Conservation (phyloP, 1,284 basidiomycete genomes). For the Neonothopanus nambi region DNA sequence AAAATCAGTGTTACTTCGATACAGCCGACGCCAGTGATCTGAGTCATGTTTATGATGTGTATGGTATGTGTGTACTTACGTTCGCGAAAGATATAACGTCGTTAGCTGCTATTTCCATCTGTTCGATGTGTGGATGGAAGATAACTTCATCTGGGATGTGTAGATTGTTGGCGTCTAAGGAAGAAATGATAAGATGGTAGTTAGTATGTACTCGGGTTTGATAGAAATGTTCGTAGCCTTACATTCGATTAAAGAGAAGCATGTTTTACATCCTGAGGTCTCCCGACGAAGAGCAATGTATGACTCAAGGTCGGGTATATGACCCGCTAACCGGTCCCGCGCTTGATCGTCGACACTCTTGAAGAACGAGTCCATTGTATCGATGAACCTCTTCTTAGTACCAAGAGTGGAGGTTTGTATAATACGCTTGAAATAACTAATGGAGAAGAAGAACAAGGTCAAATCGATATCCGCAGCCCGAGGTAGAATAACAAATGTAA, state of each 20-base stretch:
- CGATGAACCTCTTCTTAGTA: conserved; percentile 40
- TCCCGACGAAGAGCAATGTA: conserved; percentile 48
- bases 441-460: conserved; percentile 6
- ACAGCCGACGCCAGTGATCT: too few species aligned
- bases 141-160: conserved; percentile 64
- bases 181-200: not conserved
- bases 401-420: conserved; percentile 34
- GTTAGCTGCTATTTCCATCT: conserved; percentile 53
- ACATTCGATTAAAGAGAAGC: conserved; percentile 32
- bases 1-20: not conserved
- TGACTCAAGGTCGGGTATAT: conserved; percentile 31
- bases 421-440: conserved; percentile 38
- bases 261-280: conserved; percentile 45
- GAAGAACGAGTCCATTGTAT: conserved; percentile 41
- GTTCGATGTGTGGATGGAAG: conserved; percentile 42
- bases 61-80: conserved; percentile 40
- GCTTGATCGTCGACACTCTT: conserved; percentile 44
- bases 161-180: conserved; percentile 48
- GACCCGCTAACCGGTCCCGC: conserved; percentile 33
- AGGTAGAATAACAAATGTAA: too few species aligned
- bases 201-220: not conserved
- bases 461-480: not conserved
- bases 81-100: conserved; percentile 67
- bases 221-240: not conserved
- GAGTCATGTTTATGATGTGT: too few species aligned